Conservation (phyloP, 441 rosid species). For the Mallotus japonicus region DNA sequence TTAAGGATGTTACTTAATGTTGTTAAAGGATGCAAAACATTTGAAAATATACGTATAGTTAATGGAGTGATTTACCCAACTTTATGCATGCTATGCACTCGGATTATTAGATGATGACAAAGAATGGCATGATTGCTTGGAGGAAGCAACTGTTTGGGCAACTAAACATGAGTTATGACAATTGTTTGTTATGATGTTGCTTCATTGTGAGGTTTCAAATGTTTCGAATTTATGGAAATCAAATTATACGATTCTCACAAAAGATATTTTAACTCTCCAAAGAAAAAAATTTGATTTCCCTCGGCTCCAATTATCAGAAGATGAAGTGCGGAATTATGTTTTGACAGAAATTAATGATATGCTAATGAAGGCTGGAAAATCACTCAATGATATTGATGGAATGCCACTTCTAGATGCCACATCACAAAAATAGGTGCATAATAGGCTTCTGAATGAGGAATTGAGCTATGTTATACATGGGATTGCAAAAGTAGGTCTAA, state of each 20-base stretch:
- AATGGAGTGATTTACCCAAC: neutral
- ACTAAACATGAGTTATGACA: neutral
- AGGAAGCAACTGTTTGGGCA: neutral
- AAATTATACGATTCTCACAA: neutral
- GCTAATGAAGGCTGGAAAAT: neutral
- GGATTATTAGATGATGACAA: conserved; percentile 1
- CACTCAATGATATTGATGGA: neutral
- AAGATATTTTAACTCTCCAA: neutral
- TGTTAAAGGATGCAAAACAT: neutral
- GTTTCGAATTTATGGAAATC: neutral
- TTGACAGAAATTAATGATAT: neutral
- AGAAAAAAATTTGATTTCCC: no score
- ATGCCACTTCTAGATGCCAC: neutral
- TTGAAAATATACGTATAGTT: neutral
- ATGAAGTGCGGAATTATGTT: neutral
- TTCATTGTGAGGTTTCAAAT: neutral
- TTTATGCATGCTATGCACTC: neutral
- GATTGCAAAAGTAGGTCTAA: neutral
- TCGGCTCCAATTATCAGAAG: neutral
- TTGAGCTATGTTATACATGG: no score
- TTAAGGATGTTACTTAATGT: neutral
- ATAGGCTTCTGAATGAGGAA: neutral
- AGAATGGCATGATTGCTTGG: neutral
- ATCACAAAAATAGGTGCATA: no score
- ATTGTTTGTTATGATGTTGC: neutral